Percentiles rank a stretch among this genome's conserved stretches.
These are phyloP conservation scores for Pseudogymnoascus sp. DNA, from an alignment of 2,329 filamentous ascomycete species.

Conservation along the genomic window DNA sequence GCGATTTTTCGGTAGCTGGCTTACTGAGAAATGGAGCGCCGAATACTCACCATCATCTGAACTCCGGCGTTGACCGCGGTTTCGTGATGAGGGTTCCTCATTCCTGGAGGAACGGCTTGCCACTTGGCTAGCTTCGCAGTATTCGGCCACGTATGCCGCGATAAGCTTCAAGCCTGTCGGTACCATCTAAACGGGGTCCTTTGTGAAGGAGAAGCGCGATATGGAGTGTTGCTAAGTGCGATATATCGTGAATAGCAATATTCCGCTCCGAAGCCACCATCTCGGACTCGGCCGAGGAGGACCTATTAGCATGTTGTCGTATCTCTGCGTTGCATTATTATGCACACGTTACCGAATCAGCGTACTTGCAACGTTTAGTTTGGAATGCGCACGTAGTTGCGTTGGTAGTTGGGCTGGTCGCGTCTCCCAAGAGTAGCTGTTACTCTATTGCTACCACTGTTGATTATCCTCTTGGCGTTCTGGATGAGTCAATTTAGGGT, in stretches of 20 bases:
- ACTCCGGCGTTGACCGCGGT: not conserved
- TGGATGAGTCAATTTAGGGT: slow-evolving; percentile 2
- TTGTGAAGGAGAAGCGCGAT: slow-evolving; percentile 52
- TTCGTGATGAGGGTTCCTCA: not conserved
- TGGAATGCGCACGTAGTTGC: slow-evolving; percentile 18
- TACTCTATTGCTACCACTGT: slow-evolving; percentile 4
- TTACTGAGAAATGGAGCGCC: not conserved
- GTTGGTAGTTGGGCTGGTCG: slow-evolving; percentile 41
- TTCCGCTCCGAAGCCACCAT: slow-evolving; percentile 50
- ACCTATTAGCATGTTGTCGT: slow-evolving; percentile 16
- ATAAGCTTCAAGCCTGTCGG: not conserved
- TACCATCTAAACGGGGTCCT: slow-evolving; percentile 26
- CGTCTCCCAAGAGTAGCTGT: slow-evolving; percentile 33
- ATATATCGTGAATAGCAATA: slow-evolving; percentile 21
- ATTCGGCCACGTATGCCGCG: not conserved
- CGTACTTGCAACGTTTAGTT: slow-evolving; percentile 17
- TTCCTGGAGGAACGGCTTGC: not conserved
- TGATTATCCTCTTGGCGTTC: not conserved
- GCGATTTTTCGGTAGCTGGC: not conserved
- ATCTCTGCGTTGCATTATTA: slow-evolving; percentile 14
- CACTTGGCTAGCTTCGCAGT: too few species aligned
- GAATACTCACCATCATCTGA: not conserved
- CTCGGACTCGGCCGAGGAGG: slow-evolving; percentile 47
- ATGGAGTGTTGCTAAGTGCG: slow-evolving; percentile 37
- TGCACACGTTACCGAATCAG: slow-evolving; percentile 26